Conservation (phyloP, 2,329 filamentous ascomycete species). For the Arthroderma sp. region DNA sequence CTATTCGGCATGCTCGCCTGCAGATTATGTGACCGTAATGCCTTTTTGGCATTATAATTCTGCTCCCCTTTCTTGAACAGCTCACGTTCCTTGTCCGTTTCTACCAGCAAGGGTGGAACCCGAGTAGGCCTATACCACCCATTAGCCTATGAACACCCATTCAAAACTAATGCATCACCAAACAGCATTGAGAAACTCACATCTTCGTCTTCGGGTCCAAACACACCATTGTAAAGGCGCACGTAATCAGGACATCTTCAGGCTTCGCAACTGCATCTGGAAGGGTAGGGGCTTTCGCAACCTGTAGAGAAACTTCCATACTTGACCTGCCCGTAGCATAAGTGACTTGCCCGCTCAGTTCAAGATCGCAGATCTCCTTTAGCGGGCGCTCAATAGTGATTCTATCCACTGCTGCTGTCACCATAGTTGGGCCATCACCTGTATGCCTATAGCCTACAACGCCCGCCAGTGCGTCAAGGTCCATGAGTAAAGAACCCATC, state of each 20-base stretch:
- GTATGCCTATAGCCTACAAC: constrained; percentile 64
- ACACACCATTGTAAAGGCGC: constrained; percentile 66
- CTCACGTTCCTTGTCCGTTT: constrained; percentile 51
- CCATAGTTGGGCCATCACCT: constrained; percentile 49
- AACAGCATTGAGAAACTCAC: constrained; percentile 19
- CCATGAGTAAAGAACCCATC: constrained; percentile 64
- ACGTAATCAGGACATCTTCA: constrained; percentile 55
- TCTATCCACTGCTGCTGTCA: constrained; percentile 50
- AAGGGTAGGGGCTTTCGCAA: constrained; percentile 49
- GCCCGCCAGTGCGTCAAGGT: constrained; percentile 63
- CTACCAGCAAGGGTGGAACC: constrained; percentile 47
- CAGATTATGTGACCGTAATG: constrained; percentile 45
- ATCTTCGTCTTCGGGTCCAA: constrained; percentile 55
- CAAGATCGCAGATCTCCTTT: constrained; percentile 64
- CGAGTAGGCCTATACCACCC: constrained; percentile 38
- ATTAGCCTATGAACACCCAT: background rate
- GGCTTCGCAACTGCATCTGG: constrained; percentile 23
- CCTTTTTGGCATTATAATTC: constrained; percentile 55
- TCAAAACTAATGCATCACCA: background rate
- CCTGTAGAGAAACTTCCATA: constrained; percentile 61
- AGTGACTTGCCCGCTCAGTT: constrained; percentile 55
- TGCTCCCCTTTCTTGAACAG: constrained; percentile 51
- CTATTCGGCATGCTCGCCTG: constrained; percentile 56
- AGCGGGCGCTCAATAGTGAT: constrained; percentile 58
- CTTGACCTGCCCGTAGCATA: constrained; percentile 62